phyloP scores from a whole-genome alignment of 2,329 filamentous ascomycete genomes.

The Chalaropsis ovoidea region DNA sequence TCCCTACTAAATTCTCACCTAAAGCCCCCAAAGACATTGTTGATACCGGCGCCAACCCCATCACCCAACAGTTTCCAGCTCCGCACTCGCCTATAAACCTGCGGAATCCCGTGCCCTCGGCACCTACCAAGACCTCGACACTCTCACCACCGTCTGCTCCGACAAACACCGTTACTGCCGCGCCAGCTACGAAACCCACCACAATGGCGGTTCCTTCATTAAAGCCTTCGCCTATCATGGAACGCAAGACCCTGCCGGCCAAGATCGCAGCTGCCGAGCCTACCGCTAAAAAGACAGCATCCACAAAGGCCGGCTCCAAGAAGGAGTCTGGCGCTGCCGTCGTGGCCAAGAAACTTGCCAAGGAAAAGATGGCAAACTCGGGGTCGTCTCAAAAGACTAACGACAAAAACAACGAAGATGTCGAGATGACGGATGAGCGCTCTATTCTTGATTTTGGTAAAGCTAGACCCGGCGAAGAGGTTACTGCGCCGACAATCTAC shows the following conservation, averaged over 20 bases:
- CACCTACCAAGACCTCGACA: slow-evolving; percentile 30
- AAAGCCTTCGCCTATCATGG: slow-evolving; percentile 24
- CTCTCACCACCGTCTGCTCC: slow-evolving; percentile 19
- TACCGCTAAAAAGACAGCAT: slow-evolving; percentile 21
- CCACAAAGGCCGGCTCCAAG: slow-evolving; percentile 38
- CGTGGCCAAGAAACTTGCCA: slow-evolving; percentile 22
- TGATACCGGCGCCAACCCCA: slow-evolving; percentile 3
- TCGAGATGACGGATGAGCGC: slow-evolving; percentile 35
- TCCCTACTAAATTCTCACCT: slow-evolving; percentile 36
- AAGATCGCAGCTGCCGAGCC: slow-evolving; percentile 14
- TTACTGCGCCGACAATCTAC: slow-evolving; percentile 63
- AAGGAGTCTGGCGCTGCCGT: slow-evolving; percentile 38
- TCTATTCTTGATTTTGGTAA: slow-evolving; percentile 55
- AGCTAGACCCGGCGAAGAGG: slow-evolving; percentile 49
- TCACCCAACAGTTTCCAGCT: background rate
- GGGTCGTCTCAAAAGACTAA: slow-evolving; percentile 44
- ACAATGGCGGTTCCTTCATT: slow-evolving; percentile 22
- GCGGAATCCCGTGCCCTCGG: slow-evolving; percentile 29
- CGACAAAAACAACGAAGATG: slow-evolving; percentile 45
- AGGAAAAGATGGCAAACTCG: slow-evolving; percentile 33
- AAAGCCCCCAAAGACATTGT: background rate
- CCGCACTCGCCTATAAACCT: slow-evolving; percentile 11
- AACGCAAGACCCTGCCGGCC: slow-evolving; percentile 23
- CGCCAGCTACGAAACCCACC: slow-evolving; percentile 6
- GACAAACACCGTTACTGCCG: background rate